Evolutionary conservation across 2,329 filamentous ascomycete genomes (phyloP), one percentile per base, ranked within the genome.

Genomic region (Sporothrix luriei): DNA sequence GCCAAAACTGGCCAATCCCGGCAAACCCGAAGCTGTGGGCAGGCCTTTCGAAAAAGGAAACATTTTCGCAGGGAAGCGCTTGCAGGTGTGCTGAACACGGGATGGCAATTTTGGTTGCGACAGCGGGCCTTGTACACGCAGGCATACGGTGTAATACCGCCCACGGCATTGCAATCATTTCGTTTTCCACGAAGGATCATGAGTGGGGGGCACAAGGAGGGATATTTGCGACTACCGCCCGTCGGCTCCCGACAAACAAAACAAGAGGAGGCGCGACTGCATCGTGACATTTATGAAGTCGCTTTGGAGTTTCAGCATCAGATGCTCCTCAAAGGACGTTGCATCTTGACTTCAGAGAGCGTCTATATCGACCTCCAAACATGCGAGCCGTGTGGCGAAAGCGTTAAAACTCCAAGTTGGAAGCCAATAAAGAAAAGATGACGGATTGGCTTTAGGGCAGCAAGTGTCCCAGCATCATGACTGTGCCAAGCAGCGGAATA

Each of bases 11-110:
- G 29, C 69, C 69, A 70, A 70, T 70, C 69, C 55, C 69, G 69
- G 69, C 65, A 65, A 70, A 70, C 69, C 69, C 69, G 69, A 70
- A 70, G 57, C 40, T 49, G 65, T 68, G 65, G 65, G 33, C 11
- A 46, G 21, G 38, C 46, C 5, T 13, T 57, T 43, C 40, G 43
- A 38, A 38, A 33, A 51, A 55, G 33, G 46, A 38, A 51, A 38
- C 38, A 26, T 19, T 61, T 38, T 43, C 19, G 16, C n/a, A 46
- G 21, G 57, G 57, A 13, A 46, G 51, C 11, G 11, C 4, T 6
- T 29, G 13, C 4, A 43, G 2, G 24, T 33, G 33, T 33, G 33
- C 33, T 33, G 33, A 33, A 33, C 29, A 33, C 5, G 5, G 5
- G 7, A 4, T 33, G 33, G 33, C 33, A 33, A 33, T 33, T 33